Conservation (phyloP, 345 rosid species). For the Aurinia saxatilis region DNA sequence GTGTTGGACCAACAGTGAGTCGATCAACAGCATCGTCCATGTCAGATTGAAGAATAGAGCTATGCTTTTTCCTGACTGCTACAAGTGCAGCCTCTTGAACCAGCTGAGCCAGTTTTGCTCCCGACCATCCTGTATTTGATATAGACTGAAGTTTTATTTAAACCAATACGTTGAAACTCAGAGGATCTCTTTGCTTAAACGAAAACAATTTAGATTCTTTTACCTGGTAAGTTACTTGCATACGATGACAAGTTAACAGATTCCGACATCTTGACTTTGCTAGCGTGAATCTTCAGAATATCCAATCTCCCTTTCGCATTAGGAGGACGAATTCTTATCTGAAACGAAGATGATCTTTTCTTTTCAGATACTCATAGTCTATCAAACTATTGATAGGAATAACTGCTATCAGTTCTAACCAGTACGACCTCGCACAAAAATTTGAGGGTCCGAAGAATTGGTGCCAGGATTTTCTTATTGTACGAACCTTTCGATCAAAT, state of each 20-base stretch:
- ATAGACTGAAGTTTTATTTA: conserved; percentile 13
- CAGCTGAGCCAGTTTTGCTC: conserved; percentile 86
- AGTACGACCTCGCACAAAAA: background rate
- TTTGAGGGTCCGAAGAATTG: background rate
- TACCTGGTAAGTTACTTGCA: conserved; percentile 90
- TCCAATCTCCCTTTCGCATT: conserved; percentile 82
- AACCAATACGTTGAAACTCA: background rate
- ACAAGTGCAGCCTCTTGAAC: conserved; percentile 95
- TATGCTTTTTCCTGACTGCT: conserved; percentile 79
- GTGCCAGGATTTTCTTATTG: background rate
- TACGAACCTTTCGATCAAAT: conserved; percentile 89
- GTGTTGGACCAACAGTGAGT: conserved; percentile 92
- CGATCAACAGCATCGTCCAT: conserved; percentile 91
- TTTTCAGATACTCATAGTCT: background rate
- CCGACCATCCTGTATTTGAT: conserved; percentile 69
- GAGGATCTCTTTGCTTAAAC: background rate
- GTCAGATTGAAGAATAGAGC: conserved; percentile 65
- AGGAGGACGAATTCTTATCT: conserved; percentile 90
- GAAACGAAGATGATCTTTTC: background rate
- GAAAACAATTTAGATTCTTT: background rate
- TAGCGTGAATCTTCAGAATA: conserved; percentile 79
- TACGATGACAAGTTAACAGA: conserved; percentile 74
- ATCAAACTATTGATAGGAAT: background rate
- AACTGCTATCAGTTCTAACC: background rate
- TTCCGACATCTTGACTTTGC: conserved; percentile 92